Base-by-base conservation (phyloP, 2,329 filamentous ascomycete genomes). In the Aciculosporium take region DNA sequence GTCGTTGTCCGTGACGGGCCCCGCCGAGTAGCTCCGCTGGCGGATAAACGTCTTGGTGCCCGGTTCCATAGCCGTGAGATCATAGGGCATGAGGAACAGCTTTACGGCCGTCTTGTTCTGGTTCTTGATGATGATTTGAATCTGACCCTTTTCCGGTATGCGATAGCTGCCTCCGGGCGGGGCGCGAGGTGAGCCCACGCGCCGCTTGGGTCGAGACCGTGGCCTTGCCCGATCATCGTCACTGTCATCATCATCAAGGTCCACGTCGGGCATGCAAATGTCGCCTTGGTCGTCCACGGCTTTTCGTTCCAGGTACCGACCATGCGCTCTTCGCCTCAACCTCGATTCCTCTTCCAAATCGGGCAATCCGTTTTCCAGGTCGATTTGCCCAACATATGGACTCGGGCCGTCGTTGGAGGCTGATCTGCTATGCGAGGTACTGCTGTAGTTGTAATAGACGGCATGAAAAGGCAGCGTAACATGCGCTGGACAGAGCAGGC, bases 81-180 rank as follows among this genome's bases (percentile, higher is more conserved):
- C 87, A 52, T 96, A 98, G 0, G 89, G 91, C 3, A 98, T 77
- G 20, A 96, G 70, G 51, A 96, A 96, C 0, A 98, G 68, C 59
- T 98, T 96, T 41, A 96, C 89, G 1, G 91, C 91, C 3, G 91
- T 96, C 57, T 96, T 96, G 64, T 96, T 94, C 13, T 88, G 89
- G 53, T 96, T 98, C 59, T 96, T 96, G 58, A 98, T 85, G 46
- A 98, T 81, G 48, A 98, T 94, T 53, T 98, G 91, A 12, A 98
- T 68, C 60, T 96, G 91, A 0, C 91, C 91, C 58, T 88, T 83
- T 54, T 91, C 81, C 0, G 91, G 91, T 40, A 98, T 94, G 33
- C 91, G 81, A 58, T 96, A 98, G 54, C 84, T 85, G 28, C 91
- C 89, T 7, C 87, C 86, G 0, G 85, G 83, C 0, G 87, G 84